Evolutionary conservation across 75 land plant genomes (phyloP).

Genomic region (Larix kaempferi): DNA sequence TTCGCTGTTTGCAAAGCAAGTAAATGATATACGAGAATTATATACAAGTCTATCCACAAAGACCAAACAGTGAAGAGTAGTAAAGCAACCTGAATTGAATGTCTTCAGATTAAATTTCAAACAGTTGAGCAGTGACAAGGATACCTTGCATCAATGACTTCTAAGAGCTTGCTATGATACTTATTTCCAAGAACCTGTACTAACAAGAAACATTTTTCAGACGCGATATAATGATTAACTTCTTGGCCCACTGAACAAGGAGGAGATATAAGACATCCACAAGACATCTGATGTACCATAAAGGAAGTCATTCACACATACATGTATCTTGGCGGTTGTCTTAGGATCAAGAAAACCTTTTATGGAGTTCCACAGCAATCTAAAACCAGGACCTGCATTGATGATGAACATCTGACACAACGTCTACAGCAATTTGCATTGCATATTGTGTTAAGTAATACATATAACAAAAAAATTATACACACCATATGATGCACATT

Average conservation of each 20-base stretch:
- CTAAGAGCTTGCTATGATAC: conserved; percentile 82
- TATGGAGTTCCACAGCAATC: conserved; percentile 77
- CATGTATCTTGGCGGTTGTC: conserved; percentile 82
- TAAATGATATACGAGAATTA: not conserved
- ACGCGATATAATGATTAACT: not conserved
- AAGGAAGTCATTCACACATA: conserved; percentile 20
- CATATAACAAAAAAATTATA: not conserved
- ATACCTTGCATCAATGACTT: conserved; percentile 86
- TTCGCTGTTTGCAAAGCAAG: conserved; percentile 36
- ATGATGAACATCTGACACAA: conserved; percentile 81
- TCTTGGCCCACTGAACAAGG: not conserved
- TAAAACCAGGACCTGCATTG: conserved; percentile 94
- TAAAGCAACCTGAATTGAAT: not conserved
- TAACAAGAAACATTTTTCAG: conserved; percentile 2
- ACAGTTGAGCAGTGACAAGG: not conserved
- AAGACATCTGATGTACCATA: no score
- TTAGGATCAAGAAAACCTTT: conserved; percentile 84
- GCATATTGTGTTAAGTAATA: not conserved
- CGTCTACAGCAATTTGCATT: conserved; percentile 52
- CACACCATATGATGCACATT: not conserved
- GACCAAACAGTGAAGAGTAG: not conserved
- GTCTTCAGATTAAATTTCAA: not conserved
- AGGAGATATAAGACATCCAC: not conserved
- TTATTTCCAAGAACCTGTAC: conserved; percentile 82
- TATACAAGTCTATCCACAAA: no score